Conservation (phyloP, 2,329 filamentous ascomycete species). For the Trichoderma guizhouense region DNA sequence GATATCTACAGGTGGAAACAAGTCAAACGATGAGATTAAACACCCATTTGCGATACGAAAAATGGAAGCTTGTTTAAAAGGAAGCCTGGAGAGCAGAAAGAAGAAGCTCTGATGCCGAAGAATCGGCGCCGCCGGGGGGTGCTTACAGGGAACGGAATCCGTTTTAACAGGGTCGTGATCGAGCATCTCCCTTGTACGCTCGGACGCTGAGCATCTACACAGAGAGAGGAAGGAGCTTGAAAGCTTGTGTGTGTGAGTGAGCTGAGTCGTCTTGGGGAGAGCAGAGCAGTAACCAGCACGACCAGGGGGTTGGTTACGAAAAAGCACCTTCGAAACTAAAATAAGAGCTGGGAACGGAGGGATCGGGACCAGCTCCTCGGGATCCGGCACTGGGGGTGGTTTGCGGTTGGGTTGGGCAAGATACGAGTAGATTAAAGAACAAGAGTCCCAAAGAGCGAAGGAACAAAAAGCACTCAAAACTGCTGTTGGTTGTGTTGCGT, state of each 20-base stretch:
- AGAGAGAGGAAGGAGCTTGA: not conserved
- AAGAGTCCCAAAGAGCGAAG: not conserved
- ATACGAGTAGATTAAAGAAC: not conserved
- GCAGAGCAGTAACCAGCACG: not conserved
- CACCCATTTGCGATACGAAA: not conserved
- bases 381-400: not conserved
- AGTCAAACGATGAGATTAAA: not conserved
- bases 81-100: not conserved
- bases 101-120: not conserved
- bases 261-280: not conserved
- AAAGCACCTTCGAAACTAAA: not conserved
- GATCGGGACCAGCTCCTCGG: not conserved
- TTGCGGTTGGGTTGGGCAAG: not conserved
- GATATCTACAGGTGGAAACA: not conserved
- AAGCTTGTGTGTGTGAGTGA: not conserved
- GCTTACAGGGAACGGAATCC: not conserved
- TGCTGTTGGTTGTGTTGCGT: not conserved
- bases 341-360: not conserved
- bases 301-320: not conserved
- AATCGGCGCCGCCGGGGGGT: not conserved
- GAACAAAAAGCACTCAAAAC: not conserved
- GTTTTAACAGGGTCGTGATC: not conserved
- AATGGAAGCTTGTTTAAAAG: not conserved
- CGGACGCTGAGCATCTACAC: not conserved
- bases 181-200: not conserved